Conservation (phyloP, 306 rosid species). For the Argentina anserina region DNA sequence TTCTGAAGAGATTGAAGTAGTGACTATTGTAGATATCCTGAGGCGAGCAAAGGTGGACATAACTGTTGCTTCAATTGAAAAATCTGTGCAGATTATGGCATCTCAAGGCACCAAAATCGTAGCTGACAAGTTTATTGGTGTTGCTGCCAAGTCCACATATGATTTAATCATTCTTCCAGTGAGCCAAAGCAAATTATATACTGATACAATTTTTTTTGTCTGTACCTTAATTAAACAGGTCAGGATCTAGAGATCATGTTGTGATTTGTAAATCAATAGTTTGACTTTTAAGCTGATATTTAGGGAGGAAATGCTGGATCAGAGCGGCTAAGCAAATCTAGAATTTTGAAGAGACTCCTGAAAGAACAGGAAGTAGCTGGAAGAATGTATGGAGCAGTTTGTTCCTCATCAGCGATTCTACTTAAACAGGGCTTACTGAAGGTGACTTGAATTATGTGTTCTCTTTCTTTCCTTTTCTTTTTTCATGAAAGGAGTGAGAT, state of each 20-base stretch:
- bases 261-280: not conserved
- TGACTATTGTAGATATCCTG: constrained; percentile 73
- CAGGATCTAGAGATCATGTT: not conserved
- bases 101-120: constrained; percentile 72
- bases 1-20: constrained; percentile 85
- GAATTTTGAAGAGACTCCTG: constrained; percentile 69
- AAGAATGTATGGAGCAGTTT: constrained; percentile 68
- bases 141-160: constrained; percentile 60
- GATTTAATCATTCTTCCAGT: constrained; percentile 94
- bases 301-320: constrained; percentile 69
- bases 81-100: constrained; percentile 50
- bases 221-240: not conserved
- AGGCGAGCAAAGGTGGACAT: constrained; percentile 89
- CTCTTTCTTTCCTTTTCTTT: constrained; percentile 14
- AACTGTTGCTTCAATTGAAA: constrained; percentile 80
- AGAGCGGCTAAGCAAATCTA: constrained; percentile 66
- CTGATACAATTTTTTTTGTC: constrained; percentile 11
- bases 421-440: constrained; percentile 75
- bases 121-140: constrained; percentile 67
- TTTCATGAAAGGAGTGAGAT: not conserved
- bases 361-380: constrained; percentile 69
- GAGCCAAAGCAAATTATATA: constrained; percentile 25
- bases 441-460: constrained; percentile 38
- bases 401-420: constrained; percentile 66
- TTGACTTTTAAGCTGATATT: not conserved